Conservation (phyloP, 768 basidiomycete genomes). For the Antrodiella citrinella region DNA sequence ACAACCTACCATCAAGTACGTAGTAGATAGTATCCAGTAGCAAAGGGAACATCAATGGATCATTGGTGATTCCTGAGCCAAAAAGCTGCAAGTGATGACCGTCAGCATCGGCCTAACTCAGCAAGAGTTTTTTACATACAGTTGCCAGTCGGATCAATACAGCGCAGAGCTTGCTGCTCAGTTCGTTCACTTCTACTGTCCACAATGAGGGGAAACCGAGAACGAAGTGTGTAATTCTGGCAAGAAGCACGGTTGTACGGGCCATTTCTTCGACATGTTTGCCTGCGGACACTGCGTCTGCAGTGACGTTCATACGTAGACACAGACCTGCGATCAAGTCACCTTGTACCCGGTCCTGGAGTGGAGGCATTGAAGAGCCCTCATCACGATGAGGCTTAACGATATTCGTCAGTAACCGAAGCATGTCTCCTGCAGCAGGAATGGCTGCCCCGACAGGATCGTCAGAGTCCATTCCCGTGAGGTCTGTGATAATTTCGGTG, state of each 20-base stretch:
- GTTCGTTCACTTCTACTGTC: conserved; percentile 42
- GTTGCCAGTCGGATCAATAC: conserved; percentile 31
- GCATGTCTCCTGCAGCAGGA: conserved; percentile 53
- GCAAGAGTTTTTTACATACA: conserved; percentile 8
- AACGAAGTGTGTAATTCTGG: conserved; percentile 65
- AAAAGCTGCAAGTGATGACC: not conserved
- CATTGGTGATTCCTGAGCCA: conserved; percentile 42
- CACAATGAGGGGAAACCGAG: conserved; percentile 56
- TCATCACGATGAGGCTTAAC: conserved; percentile 55
- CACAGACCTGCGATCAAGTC: conserved; percentile 44
- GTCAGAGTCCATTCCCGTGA: conserved; percentile 21
- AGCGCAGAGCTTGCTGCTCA: conserved; percentile 32
- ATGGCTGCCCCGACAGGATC: conserved; percentile 30
- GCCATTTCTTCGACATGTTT: conserved; percentile 18
- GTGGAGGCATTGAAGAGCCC: conserved; percentile 31
- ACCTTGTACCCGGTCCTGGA: conserved; percentile 52
- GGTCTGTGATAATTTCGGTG: conserved; percentile 41
- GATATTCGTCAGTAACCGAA: conserved; percentile 62
- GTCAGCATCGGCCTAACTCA: conserved; percentile 42
- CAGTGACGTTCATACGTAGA: conserved; percentile 33
- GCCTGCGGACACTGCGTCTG: conserved; percentile 13
- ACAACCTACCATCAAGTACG: conserved; percentile 67
- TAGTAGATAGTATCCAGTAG: conserved; percentile 70
- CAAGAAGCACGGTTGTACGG: conserved; percentile 45
- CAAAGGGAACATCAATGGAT: conserved; percentile 53